Evolutionary conservation across 2,329 filamentous ascomycete species (phyloP).

Genomic region (Ceratocystis smalleyi): DNA sequence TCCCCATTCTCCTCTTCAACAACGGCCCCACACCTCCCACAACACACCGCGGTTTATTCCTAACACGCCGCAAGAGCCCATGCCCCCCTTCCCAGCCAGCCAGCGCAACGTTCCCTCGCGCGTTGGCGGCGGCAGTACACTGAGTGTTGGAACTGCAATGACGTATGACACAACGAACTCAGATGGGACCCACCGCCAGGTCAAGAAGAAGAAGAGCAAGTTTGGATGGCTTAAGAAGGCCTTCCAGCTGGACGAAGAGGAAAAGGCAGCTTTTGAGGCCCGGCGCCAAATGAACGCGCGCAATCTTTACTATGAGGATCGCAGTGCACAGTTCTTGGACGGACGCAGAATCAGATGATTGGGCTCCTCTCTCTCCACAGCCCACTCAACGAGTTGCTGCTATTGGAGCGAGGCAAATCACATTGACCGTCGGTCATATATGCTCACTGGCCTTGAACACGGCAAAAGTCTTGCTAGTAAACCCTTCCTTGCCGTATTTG

Average conservation of each 20-base stretch:
- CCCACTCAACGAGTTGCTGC: neutral
- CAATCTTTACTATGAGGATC: constrained; percentile 35
- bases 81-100: constrained; percentile 24
- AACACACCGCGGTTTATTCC: constrained; percentile 18
- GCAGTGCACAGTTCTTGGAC: constrained; percentile 40
- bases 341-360: constrained; percentile 26
- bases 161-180: constrained; percentile 26
- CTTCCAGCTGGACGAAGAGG: constrained; percentile 49
- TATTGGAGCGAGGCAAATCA: neutral
- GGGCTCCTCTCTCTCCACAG: neutral
- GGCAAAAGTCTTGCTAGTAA: neutral
- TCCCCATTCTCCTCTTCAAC: constrained; percentile 48
- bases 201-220: constrained; percentile 53
- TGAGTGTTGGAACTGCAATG: constrained; percentile 38
- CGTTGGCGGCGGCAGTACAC: constrained; percentile 39
- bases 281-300: constrained; percentile 32
- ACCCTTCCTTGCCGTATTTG: neutral
- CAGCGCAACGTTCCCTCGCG: constrained; percentile 37
- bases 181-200: constrained; percentile 23
- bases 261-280: constrained; percentile 43
- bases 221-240: constrained; percentile 56
- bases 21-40: constrained; percentile 39
- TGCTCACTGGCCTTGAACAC: neutral
- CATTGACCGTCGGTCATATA: neutral
- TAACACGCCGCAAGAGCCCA: constrained; percentile 5